Base-by-base conservation (phyloP, 2,329 filamentous ascomycete species). In the Didymella lethalis region DNA sequence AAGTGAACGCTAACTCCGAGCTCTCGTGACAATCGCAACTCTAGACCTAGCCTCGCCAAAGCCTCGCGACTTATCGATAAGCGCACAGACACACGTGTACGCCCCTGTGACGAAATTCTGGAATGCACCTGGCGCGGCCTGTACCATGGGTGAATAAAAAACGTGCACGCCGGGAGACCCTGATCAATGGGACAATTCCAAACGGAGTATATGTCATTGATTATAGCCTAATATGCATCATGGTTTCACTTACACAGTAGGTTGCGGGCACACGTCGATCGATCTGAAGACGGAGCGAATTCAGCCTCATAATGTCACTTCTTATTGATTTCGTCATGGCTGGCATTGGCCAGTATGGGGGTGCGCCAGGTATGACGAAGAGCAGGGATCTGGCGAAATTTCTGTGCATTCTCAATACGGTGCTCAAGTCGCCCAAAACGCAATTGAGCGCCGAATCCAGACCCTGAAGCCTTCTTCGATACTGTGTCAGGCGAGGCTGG, bases 291-390 rank as follows among this genome's bases (percentile, higher is more conserved):
- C 26, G 29, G 26, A 16, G 32, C 14, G 23, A 49, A 16, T 54
- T 46, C 50, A 50, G 50, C 56, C 46, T 47, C 46, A 31, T 29
- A 32, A 44, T 28, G 7, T 28, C 14, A 44, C 16, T 14, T n/a
- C 23, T 31, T 50, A 54, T 50, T 43, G 56, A 59, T 59, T 50
- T 14, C 48, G 56, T 59, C 50, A 59, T 59, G 38, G 31, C 18
- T 34, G 26, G 43, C 18, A 20, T 28, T 31, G 49, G 36, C 18
- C 40, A 43, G 20, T 23, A 43, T 25, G 40, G 23, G 16, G 18
- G 14, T 38, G 26, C 26, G 20, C 50, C 50, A 43, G 23, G 50
- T 43, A 34, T 50, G 50, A 59, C 46, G 47, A 29, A 2, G n/a
- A 29, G 32, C 56, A 59, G 41, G 56, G 56, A 51, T 54, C 26